phyloP scores from a whole-genome alignment of 805 yeast genomes.

The Saccharomycopsis babjevae region DNA sequence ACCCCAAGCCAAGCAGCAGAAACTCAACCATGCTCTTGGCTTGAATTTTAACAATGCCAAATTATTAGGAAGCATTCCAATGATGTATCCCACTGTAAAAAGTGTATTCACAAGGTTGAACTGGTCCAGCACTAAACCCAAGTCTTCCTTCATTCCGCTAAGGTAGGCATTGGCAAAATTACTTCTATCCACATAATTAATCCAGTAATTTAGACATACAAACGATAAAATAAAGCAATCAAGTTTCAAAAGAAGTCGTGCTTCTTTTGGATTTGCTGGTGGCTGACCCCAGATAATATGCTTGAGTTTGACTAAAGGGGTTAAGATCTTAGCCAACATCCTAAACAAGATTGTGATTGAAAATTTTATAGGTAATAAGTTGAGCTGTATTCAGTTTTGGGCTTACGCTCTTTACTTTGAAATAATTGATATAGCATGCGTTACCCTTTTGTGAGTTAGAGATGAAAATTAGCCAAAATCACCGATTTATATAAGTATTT shows the following conservation, averaged over 20 bases:
- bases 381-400: too few relatives aligned
- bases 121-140: constrained; percentile 37
- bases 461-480: too few relatives aligned
- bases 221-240: constrained; percentile 33
- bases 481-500: too few relatives aligned
- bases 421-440: too few relatives aligned
- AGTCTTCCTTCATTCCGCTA: constrained; percentile 53
- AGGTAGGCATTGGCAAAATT: constrained; percentile 52
- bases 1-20: constrained; percentile 50
- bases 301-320: background rate
- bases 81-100: constrained; percentile 50
- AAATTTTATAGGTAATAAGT: too few relatives aligned
- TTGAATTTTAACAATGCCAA: constrained; percentile 39
- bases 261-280: constrained; percentile 27
- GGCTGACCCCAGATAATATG: constrained; percentile 27
- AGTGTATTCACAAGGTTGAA: constrained; percentile 43
- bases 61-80: constrained; percentile 55
- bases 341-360: background rate
- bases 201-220: constrained; percentile 32
- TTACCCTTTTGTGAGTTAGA: too few relatives aligned
- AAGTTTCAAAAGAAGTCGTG: constrained; percentile 27
- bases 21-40: constrained; percentile 47
- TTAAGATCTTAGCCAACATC: background rate
- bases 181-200: constrained; percentile 49
- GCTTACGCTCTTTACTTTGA: too few relatives aligned